A percentile compares a stretch with the other conserved stretches of the same genome.
Evolutionary conservation across 768 basidiomycete genomes (phyloP).

Genomic region (Mycena venus): DNA sequence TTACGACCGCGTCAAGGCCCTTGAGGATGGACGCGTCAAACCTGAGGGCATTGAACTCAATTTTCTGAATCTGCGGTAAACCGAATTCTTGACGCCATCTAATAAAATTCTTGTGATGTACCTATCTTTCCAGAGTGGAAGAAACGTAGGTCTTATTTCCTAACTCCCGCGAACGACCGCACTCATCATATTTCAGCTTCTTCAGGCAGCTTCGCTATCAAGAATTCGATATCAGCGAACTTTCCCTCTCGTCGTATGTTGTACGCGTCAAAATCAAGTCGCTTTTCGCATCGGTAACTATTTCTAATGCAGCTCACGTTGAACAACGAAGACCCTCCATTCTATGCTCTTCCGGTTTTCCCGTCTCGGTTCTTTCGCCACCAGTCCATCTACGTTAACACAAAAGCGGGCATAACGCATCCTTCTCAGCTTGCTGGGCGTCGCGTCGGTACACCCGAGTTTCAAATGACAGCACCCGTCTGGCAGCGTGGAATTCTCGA

Average conservation of each 20-base stretch:
- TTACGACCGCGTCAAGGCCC: constrained; percentile 35
- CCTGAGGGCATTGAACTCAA: constrained; percentile 35
- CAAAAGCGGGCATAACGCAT: constrained; percentile 27
- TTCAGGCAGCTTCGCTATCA: constrained; percentile 30
- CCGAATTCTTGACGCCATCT: too few relatives aligned
- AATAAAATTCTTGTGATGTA: too few relatives aligned
- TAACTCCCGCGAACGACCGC: too few relatives aligned
- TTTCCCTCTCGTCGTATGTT: constrained; percentile 33
- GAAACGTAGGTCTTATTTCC: too few relatives aligned
- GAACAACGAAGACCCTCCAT: constrained; percentile 27
- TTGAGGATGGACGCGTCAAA: constrained; percentile 36
- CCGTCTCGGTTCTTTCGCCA: constrained; percentile 36
- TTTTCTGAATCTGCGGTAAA: constrained; percentile 32
- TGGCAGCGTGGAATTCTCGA: constrained; percentile 36
- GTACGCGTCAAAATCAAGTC: constrained; percentile 4
- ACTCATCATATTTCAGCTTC: constrained; percentile 17
- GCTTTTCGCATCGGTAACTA: background rate
- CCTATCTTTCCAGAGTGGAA: too few relatives aligned
- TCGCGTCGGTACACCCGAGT: constrained; percentile 35
- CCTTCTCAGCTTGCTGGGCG: constrained; percentile 32
- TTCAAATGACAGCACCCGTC: constrained; percentile 38
- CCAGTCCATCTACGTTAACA: constrained; percentile 36
- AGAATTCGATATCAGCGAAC: constrained; percentile 31
- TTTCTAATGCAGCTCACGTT: constrained; percentile 21
- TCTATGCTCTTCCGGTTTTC: constrained; percentile 35